These are phyloP conservation scores for Globisporangium spinosum DNA, from an alignment of 352 stramenopile species.

Conservation along the genomic window DNA sequence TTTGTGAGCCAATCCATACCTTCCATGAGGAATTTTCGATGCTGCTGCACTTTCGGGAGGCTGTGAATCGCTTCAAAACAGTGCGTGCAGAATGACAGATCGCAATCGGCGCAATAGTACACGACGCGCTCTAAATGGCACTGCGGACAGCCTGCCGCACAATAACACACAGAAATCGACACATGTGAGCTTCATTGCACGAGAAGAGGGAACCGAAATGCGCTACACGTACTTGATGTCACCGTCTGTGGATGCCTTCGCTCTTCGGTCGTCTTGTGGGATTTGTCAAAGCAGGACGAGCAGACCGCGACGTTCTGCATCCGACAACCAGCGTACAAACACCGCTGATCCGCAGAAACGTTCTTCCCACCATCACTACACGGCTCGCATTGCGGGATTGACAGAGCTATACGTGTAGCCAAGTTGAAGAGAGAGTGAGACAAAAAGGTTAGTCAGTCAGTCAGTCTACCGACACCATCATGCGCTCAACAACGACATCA, in stretches of 20 bases:
- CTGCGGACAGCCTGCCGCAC: conserved; percentile 49
- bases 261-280: conserved; percentile 13
- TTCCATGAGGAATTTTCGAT: conserved; percentile 43
- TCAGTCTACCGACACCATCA: not conserved
- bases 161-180: not conserved
- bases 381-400: conserved; percentile 8
- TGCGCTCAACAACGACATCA: not conserved
- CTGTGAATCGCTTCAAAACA: conserved; percentile 54
- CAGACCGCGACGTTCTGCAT: conserved; percentile 16
- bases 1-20: conserved; percentile 19
- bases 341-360: conserved; percentile 13
- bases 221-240: conserved; percentile 26
- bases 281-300: conserved; percentile 14
- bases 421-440: not conserved
- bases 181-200: not conserved
- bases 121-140: conserved; percentile 42
- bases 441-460: not conserved
- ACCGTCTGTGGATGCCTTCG: conserved; percentile 20
- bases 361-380: conserved; percentile 3
- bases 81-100: conserved; percentile 57
- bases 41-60: conserved; percentile 25
- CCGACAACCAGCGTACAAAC: conserved; percentile 11
- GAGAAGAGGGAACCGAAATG: not conserved
- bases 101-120: conserved; percentile 57
- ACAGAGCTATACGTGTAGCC: conserved; percentile 1